Percentiles rank a stretch among this genome's conserved stretches.
Evolutionary conservation across 2,329 filamentous ascomycete genomes (phyloP).

Genomic region (Didymella glomerata): DNA sequence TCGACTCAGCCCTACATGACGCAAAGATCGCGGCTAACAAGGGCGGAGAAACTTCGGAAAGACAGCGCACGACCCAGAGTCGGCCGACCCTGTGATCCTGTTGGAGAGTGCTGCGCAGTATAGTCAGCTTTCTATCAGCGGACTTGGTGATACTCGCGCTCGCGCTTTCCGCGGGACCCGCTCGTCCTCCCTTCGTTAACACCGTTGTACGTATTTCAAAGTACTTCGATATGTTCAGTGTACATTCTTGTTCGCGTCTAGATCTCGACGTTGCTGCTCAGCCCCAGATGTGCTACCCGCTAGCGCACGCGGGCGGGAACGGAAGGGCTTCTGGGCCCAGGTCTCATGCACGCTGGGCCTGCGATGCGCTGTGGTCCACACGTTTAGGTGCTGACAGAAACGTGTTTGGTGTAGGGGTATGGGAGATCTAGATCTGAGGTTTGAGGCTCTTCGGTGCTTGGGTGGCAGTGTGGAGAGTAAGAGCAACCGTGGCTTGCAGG

Average conservation of each 20-base stretch:
- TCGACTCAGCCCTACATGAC: slow-evolving; percentile 23
- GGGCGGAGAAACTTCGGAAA: not conserved
- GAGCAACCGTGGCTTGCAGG: not conserved
- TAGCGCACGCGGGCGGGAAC: slow-evolving; percentile 23
- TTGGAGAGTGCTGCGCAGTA: too few relatives aligned
- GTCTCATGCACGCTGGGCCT: slow-evolving; percentile 15
- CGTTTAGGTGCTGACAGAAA: slow-evolving; percentile 21
- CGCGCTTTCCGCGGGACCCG: not conserved
- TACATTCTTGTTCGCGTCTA: slow-evolving; percentile 6
- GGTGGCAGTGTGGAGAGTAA: not conserved
- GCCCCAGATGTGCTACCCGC: slow-evolving; percentile 16
- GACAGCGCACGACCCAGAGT: not conserved
- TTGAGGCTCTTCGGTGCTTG: slow-evolving; percentile 1
- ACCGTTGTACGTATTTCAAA: slow-evolving; percentile 3
- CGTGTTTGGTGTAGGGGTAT: slow-evolving; percentile 10
- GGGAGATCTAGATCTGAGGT: slow-evolving; percentile 8
- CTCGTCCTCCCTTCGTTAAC: not conserved
- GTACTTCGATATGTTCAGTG: not conserved
- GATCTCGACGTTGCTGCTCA: slow-evolving; percentile 12
- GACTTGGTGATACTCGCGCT: slow-evolving; percentile 4
- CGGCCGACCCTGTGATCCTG: not conserved
- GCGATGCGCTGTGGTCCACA: slow-evolving; percentile 15
- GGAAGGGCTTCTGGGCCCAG: slow-evolving; percentile 20
- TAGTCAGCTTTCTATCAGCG: not conserved
- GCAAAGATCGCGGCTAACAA: slow-evolving; percentile 7